phyloP scores from a whole-genome alignment of 2,329 filamentous ascomycete species.

The Zasmidium cellare region DNA sequence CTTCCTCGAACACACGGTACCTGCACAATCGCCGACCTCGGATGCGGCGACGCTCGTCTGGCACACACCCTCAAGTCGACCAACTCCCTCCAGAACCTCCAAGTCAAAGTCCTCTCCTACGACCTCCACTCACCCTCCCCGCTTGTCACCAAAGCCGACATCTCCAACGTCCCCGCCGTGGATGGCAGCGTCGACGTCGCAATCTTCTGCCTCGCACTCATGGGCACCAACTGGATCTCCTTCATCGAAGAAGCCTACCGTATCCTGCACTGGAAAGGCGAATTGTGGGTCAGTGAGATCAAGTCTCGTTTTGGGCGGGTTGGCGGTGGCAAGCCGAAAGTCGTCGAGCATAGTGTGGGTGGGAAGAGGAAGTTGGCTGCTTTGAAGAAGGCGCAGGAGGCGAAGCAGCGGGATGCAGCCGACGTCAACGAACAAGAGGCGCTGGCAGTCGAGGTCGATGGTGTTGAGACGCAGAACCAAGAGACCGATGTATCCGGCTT shows the following conservation, averaged over 20 bases:
- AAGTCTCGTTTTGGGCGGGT: conserved; percentile 82
- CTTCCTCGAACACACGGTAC: conserved; percentile 71
- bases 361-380: conserved; percentile 53
- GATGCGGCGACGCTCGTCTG: conserved; percentile 88
- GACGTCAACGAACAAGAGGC: conserved; percentile 60
- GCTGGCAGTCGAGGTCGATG: conserved; percentile 65
- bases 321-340: conserved; percentile 42
- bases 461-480: conserved; percentile 59
- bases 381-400: conserved; percentile 37
- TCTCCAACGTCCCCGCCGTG: conserved; percentile 73
- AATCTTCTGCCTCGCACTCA: conserved; percentile 93
- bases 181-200: conserved; percentile 80
- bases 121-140: conserved; percentile 78
- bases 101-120: conserved; percentile 76
- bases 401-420: conserved; percentile 54
- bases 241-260: conserved; percentile 96
- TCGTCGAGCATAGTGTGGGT: conserved; percentile 70
- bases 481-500: conserved; percentile 89
- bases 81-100: conserved; percentile 61
- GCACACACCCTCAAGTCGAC: conserved; percentile 63
- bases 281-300: conserved; percentile 96
- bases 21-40: conserved; percentile 84
- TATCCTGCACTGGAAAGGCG: conserved; percentile 86
- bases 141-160: conserved; percentile 84
- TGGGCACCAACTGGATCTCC: conserved; percentile 98